Evolutionary conservation across 2,329 filamentous ascomycete genomes (phyloP), one percentile per base, ranked within the genome.

Genomic region (Sclerotinia nivalis): DNA sequence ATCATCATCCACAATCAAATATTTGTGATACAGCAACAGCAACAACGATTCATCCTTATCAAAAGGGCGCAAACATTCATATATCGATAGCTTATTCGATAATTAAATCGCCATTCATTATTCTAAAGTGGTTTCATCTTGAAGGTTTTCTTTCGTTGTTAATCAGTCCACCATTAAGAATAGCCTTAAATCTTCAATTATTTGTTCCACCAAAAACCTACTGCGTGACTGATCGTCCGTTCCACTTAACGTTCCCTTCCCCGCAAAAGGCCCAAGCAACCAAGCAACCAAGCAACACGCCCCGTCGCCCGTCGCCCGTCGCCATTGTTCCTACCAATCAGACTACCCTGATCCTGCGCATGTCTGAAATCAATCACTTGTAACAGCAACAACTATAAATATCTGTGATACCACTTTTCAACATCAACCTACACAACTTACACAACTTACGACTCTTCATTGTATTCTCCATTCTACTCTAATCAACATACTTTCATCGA

Each of bases 221-320:
- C 13, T 13, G 40, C 40, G 40, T 49, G 45, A 49, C 45, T 52
- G n/a, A 31, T 18, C 13, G 13, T 31, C 25, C 7, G 15, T 12
- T n/a, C 12, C 56, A 59, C 12, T 13, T 22, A 5, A 2, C 28
- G 2, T 34, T 34, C 22, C 59, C 37, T 62, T 62, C 45, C 59
- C 59, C 59, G 59, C 59, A 62, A 50, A 62, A 18, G 28, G 59
- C n/a, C 59, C 59, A 61, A 61, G 40, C 58, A 59, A 43, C 18
- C n/a, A 25, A 20, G 28, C 59, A 45, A 10, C 5, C 1, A 10
- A 7, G 12, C 8, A n/a, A n/a, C n/a, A n/a, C n/a, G n/a, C n/a
- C n/a, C n/a, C n/a, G n/a, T n/a, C n/a, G n/a, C 25, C 37, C 56
- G 22, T n/a, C 56, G 9, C 18, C 25, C 25, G 31, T 55, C 28